Evolutionary conservation across 495 filamentous ascomycete species (phyloP), one percentile per base, ranked within the genome.

Genomic region (Tetracladium marchalianum): DNA sequence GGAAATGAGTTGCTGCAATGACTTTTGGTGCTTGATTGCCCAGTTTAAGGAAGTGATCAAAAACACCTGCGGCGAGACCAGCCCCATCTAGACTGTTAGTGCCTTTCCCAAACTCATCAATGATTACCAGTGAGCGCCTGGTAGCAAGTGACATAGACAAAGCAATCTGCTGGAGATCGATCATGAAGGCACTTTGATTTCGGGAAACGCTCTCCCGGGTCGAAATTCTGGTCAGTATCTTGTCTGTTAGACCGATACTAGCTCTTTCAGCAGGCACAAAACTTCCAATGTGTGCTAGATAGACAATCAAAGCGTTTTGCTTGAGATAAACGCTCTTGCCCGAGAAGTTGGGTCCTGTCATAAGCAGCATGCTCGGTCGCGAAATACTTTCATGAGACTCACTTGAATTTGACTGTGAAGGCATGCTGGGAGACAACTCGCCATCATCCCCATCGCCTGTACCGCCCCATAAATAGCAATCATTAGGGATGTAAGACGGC

Each of bases 91-190:
- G 73, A 12, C 76, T 71, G 42, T 86, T 84, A 0, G 92, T 98
- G 7, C 92, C 93, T 65, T 96, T 98, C 4, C 92, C 92, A 52
- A 98, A 97, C 55, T 98, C 93, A 56, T 98, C 92, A 41, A 95
- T 82, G 18, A 98, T 68, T 4, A 97, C 61, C 1, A 98, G 65
- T 56, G 84, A 94, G 22, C 79, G 75, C 24, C 74, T 67, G 11
- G 92, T 95, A 8, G 82, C 78, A 34, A 94, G 77, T 38, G 78
- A 87, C 46, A 92, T 66, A 1, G 84, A 78, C 46, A 90, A 73
- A 0, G 85, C 80, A 11, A 94, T 79, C 50, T 98, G 89, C 50
- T 95, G 88, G 24, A 98, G 63, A 58, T 98, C 92, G 39, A 86
- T 84, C 72, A 93, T 83, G 64, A 97, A 98, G 1, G 89, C 87